Conservation (phyloP, 768 basidiomycete genomes). For the Boletus reticuloceps region DNA sequence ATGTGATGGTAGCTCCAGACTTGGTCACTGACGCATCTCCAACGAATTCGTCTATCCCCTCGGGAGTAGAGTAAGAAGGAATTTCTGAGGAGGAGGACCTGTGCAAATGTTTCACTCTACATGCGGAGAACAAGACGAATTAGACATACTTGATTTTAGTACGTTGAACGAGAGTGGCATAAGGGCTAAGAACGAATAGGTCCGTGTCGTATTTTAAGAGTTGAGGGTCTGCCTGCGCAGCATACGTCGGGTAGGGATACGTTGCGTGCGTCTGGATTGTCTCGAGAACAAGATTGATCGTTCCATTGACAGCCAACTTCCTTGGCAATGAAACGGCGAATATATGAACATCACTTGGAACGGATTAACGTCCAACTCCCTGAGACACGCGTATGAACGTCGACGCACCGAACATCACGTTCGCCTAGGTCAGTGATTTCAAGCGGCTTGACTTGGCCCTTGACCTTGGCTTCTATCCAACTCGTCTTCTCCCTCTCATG, state of each 20-base stretch:
- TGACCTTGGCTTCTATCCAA: constrained; percentile 79
- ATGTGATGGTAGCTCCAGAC: constrained; percentile 78
- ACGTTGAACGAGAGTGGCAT: constrained; percentile 75
- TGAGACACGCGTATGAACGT: constrained; percentile 1
- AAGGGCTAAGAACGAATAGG: constrained; percentile 83
- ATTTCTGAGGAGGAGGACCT: constrained; percentile 75
- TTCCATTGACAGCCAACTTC: constrained; percentile 53
- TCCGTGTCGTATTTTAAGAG: constrained; percentile 73
- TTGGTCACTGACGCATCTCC: constrained; percentile 62
- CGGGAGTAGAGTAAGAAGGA: constrained; percentile 68
- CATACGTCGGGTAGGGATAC: constrained; percentile 69
- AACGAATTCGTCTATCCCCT: constrained; percentile 56
- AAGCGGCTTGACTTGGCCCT: constrained; percentile 61
- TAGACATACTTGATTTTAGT: constrained; percentile 78
- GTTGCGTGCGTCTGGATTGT: constrained; percentile 78
- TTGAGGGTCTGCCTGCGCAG: constrained; percentile 75
- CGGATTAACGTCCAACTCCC: constrained; percentile 19
- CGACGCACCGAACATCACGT: constrained; percentile 52
- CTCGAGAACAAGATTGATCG: constrained; percentile 75
- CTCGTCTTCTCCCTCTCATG: constrained; percentile 66
- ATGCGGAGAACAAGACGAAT: neutral
- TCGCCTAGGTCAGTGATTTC: constrained; percentile 46
- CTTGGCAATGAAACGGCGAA: constrained; percentile 66
- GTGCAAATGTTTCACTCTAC: constrained; percentile 3
- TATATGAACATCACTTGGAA: constrained; percentile 44